Conservation (phyloP, 2,329 filamentous ascomycete species). For the Colletotrichum tanaceti region DNA sequence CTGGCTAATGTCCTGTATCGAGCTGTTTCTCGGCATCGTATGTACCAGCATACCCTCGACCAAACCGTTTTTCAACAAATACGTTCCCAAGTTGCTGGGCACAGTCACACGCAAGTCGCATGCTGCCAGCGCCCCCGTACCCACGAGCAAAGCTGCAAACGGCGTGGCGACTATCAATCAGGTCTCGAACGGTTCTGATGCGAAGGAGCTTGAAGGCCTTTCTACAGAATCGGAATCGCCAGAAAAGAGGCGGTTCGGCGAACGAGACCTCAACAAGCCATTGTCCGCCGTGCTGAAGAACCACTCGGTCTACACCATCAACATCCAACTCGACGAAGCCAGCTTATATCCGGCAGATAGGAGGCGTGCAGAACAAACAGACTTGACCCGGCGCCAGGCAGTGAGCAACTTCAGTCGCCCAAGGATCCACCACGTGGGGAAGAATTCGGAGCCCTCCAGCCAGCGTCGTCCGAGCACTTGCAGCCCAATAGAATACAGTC, state of each 20-base stretch:
- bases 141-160: slow-evolving; percentile 22
- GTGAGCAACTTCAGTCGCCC: slow-evolving; percentile 32
- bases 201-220: background rate
- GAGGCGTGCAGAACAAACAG: slow-evolving; percentile 14
- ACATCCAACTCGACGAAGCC: slow-evolving; percentile 36
- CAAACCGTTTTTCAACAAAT: slow-evolving; percentile 57
- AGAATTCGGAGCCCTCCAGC: no score
- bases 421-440: background rate
- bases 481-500: background rate
- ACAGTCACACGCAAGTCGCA: slow-evolving; percentile 6
- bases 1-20: slow-evolving; percentile 52
- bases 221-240: slow-evolving; percentile 5
- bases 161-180: slow-evolving; percentile 11
- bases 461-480: slow-evolving; percentile 15
- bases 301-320: slow-evolving; percentile 39
- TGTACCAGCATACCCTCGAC: slow-evolving; percentile 59
- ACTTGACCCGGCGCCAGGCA: background rate
- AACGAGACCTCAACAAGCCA: slow-evolving; percentile 46
- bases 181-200: slow-evolving; percentile 10
- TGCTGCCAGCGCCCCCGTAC: background rate
- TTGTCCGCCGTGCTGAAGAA: slow-evolving; percentile 43
- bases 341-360: slow-evolving; percentile 32
- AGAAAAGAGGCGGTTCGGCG: slow-evolving; percentile 12
- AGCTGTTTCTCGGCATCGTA: slow-evolving; percentile 59
- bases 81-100: slow-evolving; percentile 49